Conservation (phyloP, 148 eudicot genomes). For the Simmondsia chinensis region DNA sequence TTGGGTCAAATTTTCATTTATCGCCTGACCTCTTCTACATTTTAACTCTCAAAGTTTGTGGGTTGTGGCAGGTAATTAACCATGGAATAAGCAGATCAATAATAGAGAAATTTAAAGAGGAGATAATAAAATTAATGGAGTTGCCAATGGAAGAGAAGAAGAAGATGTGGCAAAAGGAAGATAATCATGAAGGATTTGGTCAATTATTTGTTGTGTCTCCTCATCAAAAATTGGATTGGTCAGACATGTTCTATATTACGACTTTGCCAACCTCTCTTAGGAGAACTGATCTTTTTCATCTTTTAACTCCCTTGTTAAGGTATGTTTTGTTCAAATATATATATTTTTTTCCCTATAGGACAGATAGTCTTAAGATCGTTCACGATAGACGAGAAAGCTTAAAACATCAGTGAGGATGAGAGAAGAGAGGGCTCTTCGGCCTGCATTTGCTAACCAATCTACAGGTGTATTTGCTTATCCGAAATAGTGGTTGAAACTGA, state of each 20-base stretch:
- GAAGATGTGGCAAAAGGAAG: conserved; percentile 32
- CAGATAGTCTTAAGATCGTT: too few relatives aligned
- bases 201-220: conserved; percentile 43
- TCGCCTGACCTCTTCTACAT: too few relatives aligned
- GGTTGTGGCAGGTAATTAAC: conserved; percentile 30
- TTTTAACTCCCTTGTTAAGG: conserved; percentile 31
- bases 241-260: conserved; percentile 40
- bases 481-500: too few relatives aligned
- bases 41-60: too few relatives aligned
- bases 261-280: conserved; percentile 32
- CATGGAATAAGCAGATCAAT: conserved; percentile 35
- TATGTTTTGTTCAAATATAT: conserved; percentile 12
- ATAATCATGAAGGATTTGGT: conserved; percentile 51
- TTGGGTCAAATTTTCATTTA: background rate
- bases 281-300: conserved; percentile 21
- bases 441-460: too few relatives aligned
- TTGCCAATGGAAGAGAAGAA: conserved; percentile 37
- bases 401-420: too few relatives aligned
- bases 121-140: conserved; percentile 20
- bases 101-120: conserved; percentile 30
- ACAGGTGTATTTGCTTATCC: too few relatives aligned
- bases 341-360: too few relatives aligned
- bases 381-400: too few relatives aligned
- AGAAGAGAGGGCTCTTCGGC: too few relatives aligned
- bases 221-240: conserved; percentile 59